Evolutionary conservation across 2,329 filamentous ascomycete species (phyloP).

Genomic region (Trematosphaeria pertusa): DNA sequence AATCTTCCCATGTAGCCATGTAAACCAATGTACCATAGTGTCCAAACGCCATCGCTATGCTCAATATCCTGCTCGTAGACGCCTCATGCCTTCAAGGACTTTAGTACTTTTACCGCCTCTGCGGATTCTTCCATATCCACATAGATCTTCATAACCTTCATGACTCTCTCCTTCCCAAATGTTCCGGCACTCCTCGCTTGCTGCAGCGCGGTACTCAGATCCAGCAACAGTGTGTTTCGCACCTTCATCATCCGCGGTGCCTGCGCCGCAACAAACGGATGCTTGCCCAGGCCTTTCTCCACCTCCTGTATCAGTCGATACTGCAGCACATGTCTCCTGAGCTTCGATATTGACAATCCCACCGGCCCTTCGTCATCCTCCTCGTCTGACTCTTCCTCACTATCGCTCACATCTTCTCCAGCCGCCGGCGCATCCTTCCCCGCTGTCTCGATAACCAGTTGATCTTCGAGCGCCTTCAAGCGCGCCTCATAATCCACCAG

Average conservation of each 20-base stretch:
- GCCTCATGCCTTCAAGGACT: slow-evolving; percentile 37
- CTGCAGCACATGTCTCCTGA: slow-evolving; percentile 64
- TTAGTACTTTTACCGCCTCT: slow-evolving; percentile 66
- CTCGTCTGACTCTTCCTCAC: slow-evolving; percentile 40
- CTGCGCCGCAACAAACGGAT: slow-evolving; percentile 69
- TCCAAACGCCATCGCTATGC: slow-evolving; percentile 57
- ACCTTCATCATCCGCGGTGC: slow-evolving; percentile 63
- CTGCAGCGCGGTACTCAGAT: slow-evolving; percentile 68
- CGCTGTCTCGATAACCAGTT: slow-evolving; percentile 60
- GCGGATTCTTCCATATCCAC: slow-evolving; percentile 65
- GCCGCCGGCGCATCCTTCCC: slow-evolving; percentile 25
- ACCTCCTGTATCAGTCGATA: slow-evolving; percentile 64
- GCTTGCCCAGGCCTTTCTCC: slow-evolving; percentile 59
- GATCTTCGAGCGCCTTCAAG: slow-evolving; percentile 68
- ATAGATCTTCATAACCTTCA: slow-evolving; percentile 67
- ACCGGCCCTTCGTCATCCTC: slow-evolving; percentile 39
- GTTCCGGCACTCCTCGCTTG: slow-evolving; percentile 57
- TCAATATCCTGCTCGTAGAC: slow-evolving; percentile 21
- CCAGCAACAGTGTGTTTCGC: slow-evolving; percentile 68
- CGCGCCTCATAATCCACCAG: slow-evolving; percentile 73
- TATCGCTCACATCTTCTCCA: slow-evolving; percentile 34
- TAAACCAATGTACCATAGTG: slow-evolving; percentile 45
- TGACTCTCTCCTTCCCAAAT: slow-evolving; percentile 51
- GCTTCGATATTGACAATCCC: slow-evolving; percentile 47
- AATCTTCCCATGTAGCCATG: slow-evolving; percentile 31